Base-by-base conservation (phyloP, 495 filamentous ascomycete genomes). In the Hypomontagnella monticulosa region DNA sequence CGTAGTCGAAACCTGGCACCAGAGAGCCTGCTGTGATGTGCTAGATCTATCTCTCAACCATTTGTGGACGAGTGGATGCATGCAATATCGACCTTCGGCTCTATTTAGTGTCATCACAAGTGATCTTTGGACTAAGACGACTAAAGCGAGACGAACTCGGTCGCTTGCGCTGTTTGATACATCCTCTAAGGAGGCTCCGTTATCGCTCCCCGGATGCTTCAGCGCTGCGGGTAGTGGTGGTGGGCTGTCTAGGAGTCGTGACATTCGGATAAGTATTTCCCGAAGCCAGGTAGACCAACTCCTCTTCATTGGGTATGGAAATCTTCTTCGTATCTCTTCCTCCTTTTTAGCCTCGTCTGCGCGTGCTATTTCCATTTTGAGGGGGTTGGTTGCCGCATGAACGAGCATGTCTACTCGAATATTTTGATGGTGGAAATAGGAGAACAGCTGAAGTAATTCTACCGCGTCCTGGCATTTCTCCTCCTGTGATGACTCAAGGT, bases 21-120 rank as follows among this genome's bases (percentile, higher is more conserved):
- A 78, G 0, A 82, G 15, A 7, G 77, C 79, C 60, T 78, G 73
- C 44, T 80, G 69, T 16, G 57, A 23, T 1, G 63, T 53, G 6
- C 66, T 46, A 6, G 76, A 71, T 43, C 78, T 53, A 34, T 79
- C 67, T 32, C 78, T 61, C 0, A 68, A 76, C 77, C 77, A 81
- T n/a, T 41, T 59, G 38, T 81, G 77, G 2, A 80, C 71, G 5
- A 77, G 41, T 16, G 75, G 75, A 67, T 80, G 78, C 71, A 81
- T 79, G 8, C 69, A 77, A 44, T 79, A 79, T 38, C 67, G 42
- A 16, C 74, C 23, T 27, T 27, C 23, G 6, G 23, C 6, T 6
- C 23, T 2, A 27, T 27, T 27, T 27, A 27, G 6, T 2, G 23
- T 53, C 14, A 51, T 66, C 16, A 79, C 64, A 5, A 81, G 60